These are phyloP conservation scores for Colletotrichum sp. DNA, from an alignment of 2,329 filamentous ascomycete genomes.

Conservation along the genomic window DNA sequence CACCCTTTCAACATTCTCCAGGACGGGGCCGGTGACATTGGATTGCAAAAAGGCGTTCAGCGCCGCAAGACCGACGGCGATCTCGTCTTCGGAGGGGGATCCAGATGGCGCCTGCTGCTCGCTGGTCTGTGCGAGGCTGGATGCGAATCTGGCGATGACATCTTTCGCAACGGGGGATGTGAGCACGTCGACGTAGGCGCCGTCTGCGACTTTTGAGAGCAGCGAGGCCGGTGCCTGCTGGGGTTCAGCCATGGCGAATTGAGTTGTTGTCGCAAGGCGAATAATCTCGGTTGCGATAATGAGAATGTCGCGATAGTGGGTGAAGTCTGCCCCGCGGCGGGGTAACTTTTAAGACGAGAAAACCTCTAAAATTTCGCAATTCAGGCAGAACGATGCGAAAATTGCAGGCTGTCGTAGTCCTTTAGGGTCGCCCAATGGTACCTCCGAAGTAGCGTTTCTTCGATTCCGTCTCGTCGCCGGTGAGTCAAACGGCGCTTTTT, in stretches of 20 bases:
- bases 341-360: neutral
- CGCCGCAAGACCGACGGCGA: slow-evolving; percentile 69
- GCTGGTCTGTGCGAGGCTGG: neutral
- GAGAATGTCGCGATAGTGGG: neutral
- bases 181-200: slow-evolving; percentile 14
- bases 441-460: neutral
- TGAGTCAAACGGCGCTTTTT: slow-evolving; percentile 3
- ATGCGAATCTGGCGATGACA: neutral
- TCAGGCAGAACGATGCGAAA: neutral
- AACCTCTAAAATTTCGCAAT: neutral
- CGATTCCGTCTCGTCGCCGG: neutral
- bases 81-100: slow-evolving; percentile 6
- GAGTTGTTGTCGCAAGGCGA: neutral
- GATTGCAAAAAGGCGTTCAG: slow-evolving; percentile 83
- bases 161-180: neutral
- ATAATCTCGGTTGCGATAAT: neutral
- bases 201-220: neutral
- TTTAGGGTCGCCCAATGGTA: too few relatives aligned
- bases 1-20: slow-evolving; percentile 46
- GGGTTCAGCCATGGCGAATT: neutral
- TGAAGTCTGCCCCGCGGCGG: slow-evolving; percentile 15
- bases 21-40: slow-evolving; percentile 85
- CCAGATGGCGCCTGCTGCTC: neutral
- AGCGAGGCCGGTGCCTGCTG: neutral
- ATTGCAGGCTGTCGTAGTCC: too few relatives aligned